These are phyloP conservation scores for Schizosaccharomyces octosporus DNA, from an alignment of 805 yeast species.

Conservation along the genomic window DNA sequence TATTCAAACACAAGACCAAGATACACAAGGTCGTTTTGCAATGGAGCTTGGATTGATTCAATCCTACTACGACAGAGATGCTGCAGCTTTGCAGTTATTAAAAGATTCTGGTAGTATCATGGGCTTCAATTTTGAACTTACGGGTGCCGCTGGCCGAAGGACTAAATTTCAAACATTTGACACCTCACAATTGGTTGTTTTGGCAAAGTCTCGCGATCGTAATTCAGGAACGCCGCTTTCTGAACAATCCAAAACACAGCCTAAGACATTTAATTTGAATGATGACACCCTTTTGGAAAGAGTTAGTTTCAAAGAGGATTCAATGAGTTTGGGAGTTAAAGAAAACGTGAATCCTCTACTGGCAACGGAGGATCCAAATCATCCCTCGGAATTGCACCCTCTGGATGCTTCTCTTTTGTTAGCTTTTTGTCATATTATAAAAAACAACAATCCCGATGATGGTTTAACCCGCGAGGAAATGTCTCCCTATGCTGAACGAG, in stretches of 20 bases:
- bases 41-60: slow-evolving; percentile 9
- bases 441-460: slow-evolving; percentile 46
- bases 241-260: not conserved
- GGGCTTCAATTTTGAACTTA: slow-evolving; percentile 32
- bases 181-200: slow-evolving; percentile 47
- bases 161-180: slow-evolving; percentile 57
- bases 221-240: not conserved
- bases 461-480: slow-evolving; percentile 60
- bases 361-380: slow-evolving; percentile 36
- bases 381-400: slow-evolving; percentile 48
- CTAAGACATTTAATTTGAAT: not conserved
- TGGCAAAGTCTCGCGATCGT: slow-evolving; percentile 26
- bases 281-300: slow-evolving; percentile 2
- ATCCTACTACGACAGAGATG: slow-evolving; percentile 10
- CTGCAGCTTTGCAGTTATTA: slow-evolving; percentile 22
- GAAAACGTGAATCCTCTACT: slow-evolving; percentile 20
- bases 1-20: not conserved
- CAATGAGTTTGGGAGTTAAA: not conserved
- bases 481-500: slow-evolving; percentile 48
- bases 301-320: not conserved
- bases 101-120: slow-evolving; percentile 12
- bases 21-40: slow-evolving; percentile 4
- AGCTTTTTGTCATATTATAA: slow-evolving; percentile 35
- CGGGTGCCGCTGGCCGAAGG: slow-evolving; percentile 74
- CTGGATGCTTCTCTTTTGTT: slow-evolving; percentile 54